Evolutionary conservation across 768 basidiomycete genomes (phyloP).

Genomic region (Coprinopsis cinerea): DNA sequence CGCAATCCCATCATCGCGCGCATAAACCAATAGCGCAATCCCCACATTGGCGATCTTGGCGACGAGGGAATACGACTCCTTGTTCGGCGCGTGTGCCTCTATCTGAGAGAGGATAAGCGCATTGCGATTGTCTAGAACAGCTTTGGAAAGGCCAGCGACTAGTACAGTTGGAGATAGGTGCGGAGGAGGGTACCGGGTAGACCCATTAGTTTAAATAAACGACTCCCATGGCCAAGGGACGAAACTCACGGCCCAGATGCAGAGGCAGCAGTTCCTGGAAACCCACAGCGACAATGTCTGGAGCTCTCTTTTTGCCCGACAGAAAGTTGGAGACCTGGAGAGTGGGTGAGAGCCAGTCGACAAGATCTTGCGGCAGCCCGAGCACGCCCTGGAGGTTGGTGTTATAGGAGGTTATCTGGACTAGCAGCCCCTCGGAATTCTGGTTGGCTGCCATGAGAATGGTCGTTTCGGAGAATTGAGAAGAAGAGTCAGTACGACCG

Average conservation of each 20-base stretch:
- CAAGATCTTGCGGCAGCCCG: constrained; percentile 77
- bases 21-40: constrained; percentile 84
- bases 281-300: constrained; percentile 85
- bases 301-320: constrained; percentile 54
- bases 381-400: constrained; percentile 78
- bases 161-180: too few species aligned
- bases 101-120: constrained; percentile 71
- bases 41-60: constrained; percentile 81
- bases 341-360: constrained; percentile 87
- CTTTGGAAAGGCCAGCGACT: constrained; percentile 76
- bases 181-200: too few species aligned
- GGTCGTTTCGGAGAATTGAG: too few species aligned
- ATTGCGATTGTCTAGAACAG: constrained; percentile 64
- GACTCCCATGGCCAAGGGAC: not conserved
- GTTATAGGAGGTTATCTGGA: constrained; percentile 87
- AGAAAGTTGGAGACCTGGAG: constrained; percentile 72
- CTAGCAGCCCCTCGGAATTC: constrained; percentile 38
- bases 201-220: constrained; percentile 7
- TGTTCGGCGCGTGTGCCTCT: constrained; percentile 62
- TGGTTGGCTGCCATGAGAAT: constrained; percentile 6
- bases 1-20: constrained; percentile 60
- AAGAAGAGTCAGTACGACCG: too few species aligned
- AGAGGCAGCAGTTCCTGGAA: constrained; percentile 93
- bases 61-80: constrained; percentile 72
- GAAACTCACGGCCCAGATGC: constrained; percentile 74